Evolutionary conservation across 2,329 filamentous ascomycete species (phyloP).

Genomic region (Clonostachys byssicola): DNA sequence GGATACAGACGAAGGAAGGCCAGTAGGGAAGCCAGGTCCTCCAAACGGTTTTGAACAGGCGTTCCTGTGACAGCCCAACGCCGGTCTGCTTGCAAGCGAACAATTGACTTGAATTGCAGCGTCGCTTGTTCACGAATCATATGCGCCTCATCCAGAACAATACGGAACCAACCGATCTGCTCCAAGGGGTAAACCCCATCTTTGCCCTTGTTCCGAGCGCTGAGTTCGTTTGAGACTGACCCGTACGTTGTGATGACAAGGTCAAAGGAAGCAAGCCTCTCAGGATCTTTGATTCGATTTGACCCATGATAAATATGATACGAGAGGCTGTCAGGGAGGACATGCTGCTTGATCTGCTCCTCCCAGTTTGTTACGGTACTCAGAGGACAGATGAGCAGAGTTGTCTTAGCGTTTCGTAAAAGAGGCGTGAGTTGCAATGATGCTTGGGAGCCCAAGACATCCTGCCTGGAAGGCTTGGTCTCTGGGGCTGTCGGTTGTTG

Average conservation of each 20-base stretch:
- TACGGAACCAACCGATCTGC: slow-evolving; percentile 85
- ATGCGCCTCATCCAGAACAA: slow-evolving; percentile 92
- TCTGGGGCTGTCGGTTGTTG: slow-evolving; percentile 39
- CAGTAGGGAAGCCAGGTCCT: slow-evolving; percentile 83
- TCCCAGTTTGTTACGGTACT: slow-evolving; percentile 95
- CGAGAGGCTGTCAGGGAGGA: slow-evolving; percentile 58
- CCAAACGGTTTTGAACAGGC: slow-evolving; percentile 88
- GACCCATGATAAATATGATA: slow-evolving; percentile 86
- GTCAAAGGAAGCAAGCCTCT: slow-evolving; percentile 69
- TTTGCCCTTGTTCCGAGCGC: slow-evolving; percentile 57
- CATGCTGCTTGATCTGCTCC: slow-evolving; percentile 81
- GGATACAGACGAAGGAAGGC: slow-evolving; percentile 81
- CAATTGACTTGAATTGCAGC: slow-evolving; percentile 79
- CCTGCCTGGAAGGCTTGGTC: slow-evolving; percentile 26
- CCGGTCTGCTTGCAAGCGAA: slow-evolving; percentile 71
- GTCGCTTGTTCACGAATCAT: slow-evolving; percentile 85
- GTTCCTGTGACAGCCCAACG: slow-evolving; percentile 98
- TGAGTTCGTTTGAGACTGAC: slow-evolving; percentile 77
- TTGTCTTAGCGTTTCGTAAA: slow-evolving; percentile 70
- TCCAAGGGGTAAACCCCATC: slow-evolving; percentile 61
- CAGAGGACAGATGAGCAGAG: slow-evolving; percentile 82
- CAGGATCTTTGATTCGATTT: slow-evolving; percentile 65
- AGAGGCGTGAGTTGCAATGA: slow-evolving; percentile 45
- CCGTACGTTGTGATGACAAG: slow-evolving; percentile 91
- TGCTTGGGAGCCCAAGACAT: slow-evolving; percentile 24